phyloP scores from a whole-genome alignment of 2,329 filamentous ascomycete species.

The Penicillium sp. region DNA sequence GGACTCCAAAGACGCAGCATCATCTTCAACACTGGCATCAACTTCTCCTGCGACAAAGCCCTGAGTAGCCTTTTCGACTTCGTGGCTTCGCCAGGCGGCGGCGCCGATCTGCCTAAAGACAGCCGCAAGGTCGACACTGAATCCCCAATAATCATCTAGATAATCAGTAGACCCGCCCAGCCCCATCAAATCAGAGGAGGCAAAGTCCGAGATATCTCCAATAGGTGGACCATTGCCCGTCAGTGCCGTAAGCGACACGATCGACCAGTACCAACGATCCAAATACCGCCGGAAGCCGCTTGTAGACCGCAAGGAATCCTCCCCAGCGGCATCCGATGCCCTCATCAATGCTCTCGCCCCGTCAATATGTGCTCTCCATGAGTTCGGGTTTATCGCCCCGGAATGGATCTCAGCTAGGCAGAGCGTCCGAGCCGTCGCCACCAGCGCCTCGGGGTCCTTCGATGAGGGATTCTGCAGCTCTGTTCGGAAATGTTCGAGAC shows the following conservation, averaged over 20 bases:
- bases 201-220: conserved; percentile 22
- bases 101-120: conserved; percentile 41
- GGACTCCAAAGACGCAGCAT: conserved; percentile 33
- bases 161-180: conserved; percentile 29
- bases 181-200: conserved; percentile 10
- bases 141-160: conserved; percentile 44
- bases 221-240: conserved; percentile 39
- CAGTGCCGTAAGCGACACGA: conserved; percentile 41
- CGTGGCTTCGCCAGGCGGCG: conserved; percentile 31
- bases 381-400: conserved; percentile 38
- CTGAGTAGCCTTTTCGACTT: conserved; percentile 8
- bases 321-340: conserved; percentile 18
- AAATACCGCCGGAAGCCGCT: conserved; percentile 37
- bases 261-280: conserved; percentile 41
- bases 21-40: conserved; percentile 21
- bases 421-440: conserved; percentile 43
- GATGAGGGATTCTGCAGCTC: conserved; percentile 36
- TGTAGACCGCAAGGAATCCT: conserved; percentile 22
- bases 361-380: conserved; percentile 44
- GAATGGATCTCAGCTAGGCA: conserved; percentile 45
- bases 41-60: conserved; percentile 19
- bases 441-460: conserved; percentile 33
- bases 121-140: conserved; percentile 37
- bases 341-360: conserved; percentile 41
- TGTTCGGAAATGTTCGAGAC: conserved; percentile 40